Conservation (phyloP, 1,284 basidiomycete species). For the Ceratobasidium sp. region DNA sequence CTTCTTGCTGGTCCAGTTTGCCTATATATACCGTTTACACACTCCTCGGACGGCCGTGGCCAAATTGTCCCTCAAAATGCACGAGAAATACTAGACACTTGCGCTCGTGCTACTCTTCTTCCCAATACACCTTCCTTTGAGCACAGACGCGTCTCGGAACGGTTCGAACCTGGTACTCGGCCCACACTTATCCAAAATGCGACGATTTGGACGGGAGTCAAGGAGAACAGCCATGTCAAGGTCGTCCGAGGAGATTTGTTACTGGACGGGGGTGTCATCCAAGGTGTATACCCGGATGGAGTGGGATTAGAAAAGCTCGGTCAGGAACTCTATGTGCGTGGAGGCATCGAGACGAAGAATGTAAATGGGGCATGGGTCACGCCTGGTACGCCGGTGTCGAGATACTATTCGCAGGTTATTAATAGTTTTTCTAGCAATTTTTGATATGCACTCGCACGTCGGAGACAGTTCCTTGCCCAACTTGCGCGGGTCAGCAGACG, state of each 20-base stretch:
- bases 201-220: constrained; percentile 77
- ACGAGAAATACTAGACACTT: neutral
- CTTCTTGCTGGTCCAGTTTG: too few species aligned
- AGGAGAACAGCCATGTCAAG: constrained; percentile 62
- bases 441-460: constrained; percentile 83
- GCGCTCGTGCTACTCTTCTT: neutral
- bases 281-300: constrained; percentile 47
- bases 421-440: constrained; percentile 50
- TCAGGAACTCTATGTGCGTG: neutral
- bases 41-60: too few species aligned
- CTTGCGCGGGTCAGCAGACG: constrained; percentile 59
- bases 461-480: constrained; percentile 70
- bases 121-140: neutral
- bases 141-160: constrained; percentile 67
- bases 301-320: constrained; percentile 41
- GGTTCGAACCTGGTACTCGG: constrained; percentile 70
- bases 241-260: constrained; percentile 55
- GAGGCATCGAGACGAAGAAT: constrained; percentile 45
- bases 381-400: constrained; percentile 47
- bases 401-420: neutral
- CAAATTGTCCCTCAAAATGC: constrained; percentile 11
- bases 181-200: constrained; percentile 77
- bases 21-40: too few species aligned
- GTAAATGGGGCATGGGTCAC: constrained; percentile 55
- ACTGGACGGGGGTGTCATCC: constrained; percentile 54